Base-by-base conservation (phyloP, 345 rosid genomes). In the Citropsis articulata region DNA sequence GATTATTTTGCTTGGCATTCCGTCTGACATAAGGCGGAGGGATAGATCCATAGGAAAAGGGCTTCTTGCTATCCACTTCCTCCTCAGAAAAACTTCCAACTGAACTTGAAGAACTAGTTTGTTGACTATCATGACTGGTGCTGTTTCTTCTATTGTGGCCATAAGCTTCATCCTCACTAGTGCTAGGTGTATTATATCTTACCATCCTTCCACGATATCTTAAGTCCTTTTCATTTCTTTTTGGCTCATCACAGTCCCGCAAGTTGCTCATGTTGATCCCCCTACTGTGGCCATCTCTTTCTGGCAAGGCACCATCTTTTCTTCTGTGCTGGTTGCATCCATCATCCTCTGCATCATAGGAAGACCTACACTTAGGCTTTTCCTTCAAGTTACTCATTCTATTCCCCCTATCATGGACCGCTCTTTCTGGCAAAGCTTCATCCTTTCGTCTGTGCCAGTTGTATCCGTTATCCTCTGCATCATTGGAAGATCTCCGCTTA, bases 11-110 rank as follows among this genome's bases (percentile, higher is more conserved):
- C 13, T 60, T 81, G 22, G 61, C 35, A 30, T 56, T 75, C 48
- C 81, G 35, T 78, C 78, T 91, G 53, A 67, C 75, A 76, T 91
- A 88, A 62, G 98, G 89, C 1, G 95, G 88, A 72, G 90, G 87
- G 72, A 87, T 72, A 71, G 76, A 74, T 82, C 86, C 81, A 77
- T 86, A 79, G 82, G 53, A 70, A 63, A 75, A 69, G 1, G 84
- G 88, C 85, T 83, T 86, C 69, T 48, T 70, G 76, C 55, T 55
- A 66, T 84, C 86, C 21, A 18, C 60, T 61, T 85, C 91, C n/a
- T 91, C 89, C 38, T 82, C 90, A 0, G 89, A 83, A 28, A 48
- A 79, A 75, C 85, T 86, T 79, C 88, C 87, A 21, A 65, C 71
- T 14, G 92, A 84, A 83, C 88, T 87, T 45, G 88, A 85, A n/a